Conservation (phyloP, 805 yeast genomes). For the Ogataea trehaloabstinens region DNA sequence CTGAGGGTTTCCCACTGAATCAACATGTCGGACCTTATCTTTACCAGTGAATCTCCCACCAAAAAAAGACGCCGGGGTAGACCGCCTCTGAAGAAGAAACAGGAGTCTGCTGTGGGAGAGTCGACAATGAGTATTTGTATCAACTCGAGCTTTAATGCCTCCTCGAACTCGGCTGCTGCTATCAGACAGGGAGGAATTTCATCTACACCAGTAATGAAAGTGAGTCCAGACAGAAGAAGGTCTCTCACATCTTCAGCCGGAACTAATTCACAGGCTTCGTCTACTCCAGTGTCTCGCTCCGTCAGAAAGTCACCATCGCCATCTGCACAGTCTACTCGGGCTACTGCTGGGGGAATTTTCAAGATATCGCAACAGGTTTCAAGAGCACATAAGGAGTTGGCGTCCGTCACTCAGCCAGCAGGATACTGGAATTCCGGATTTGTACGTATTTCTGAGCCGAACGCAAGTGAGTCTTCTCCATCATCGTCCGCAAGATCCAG, state of each 20-base stretch:
- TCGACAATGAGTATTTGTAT: constrained; percentile 24
- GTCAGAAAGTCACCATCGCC: constrained; percentile 3
- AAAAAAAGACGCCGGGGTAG: constrained; percentile 30
- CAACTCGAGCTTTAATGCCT: constrained; percentile 21
- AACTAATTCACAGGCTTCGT: constrained; percentile 11
- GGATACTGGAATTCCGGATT: constrained; percentile 3
- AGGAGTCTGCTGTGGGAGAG: constrained; percentile 25
- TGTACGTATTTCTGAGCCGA: not conserved
- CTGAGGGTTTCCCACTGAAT: not conserved
- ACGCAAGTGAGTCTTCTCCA: constrained; percentile 17
- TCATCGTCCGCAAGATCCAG: constrained; percentile 12
- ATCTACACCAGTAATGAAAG: constrained; percentile 32
- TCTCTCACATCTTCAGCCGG: constrained; percentile 12
- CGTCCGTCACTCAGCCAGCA: constrained; percentile 17
- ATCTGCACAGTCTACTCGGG: constrained; percentile 6
- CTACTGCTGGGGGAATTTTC: constrained; percentile 5
- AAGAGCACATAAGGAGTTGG: constrained; percentile 22
- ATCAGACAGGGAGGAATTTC: constrained; percentile 27
- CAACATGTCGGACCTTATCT: constrained; percentile 14
- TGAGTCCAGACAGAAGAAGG: constrained; percentile 27
- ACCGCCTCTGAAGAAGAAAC: constrained; percentile 25
- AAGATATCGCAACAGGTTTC: constrained; percentile 10
- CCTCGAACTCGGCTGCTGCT: constrained; percentile 28
- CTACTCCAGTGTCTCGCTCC: constrained; percentile 8
- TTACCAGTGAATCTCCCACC: constrained; percentile 20